Percentiles rank a stretch among this genome's conserved stretches.
These are phyloP conservation scores for Hygrophorus russula DNA, from an alignment of 768 basidiomycete genomes.

Conservation along the genomic window DNA sequence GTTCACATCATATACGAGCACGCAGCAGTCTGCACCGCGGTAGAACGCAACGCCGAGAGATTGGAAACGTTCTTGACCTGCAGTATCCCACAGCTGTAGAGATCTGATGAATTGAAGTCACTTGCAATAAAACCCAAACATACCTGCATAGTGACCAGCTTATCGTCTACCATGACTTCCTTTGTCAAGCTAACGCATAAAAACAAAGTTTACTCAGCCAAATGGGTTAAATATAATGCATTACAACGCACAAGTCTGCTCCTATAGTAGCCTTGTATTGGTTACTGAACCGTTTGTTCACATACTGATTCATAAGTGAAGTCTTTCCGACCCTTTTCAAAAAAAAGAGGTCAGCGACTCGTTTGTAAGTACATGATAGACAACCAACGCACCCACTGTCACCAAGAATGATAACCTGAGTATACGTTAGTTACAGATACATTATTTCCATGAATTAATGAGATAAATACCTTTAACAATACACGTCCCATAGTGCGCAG, in stretches of 20 bases:
- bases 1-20: constrained; percentile 98
- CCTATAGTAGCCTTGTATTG: constrained; percentile 99
- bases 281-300: constrained; percentile 98
- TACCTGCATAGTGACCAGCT: constrained; percentile 98
- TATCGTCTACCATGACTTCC: constrained; percentile 98
- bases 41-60: constrained; percentile 99
- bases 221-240: constrained; percentile 7
- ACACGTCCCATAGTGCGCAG: constrained; percentile 63
- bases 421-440: constrained; percentile 4
- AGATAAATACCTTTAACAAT: constrained; percentile 58
- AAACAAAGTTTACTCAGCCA: constrained; percentile 16
- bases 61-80: constrained; percentile 99
- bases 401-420: constrained; percentile 95
- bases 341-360: constrained; percentile 2
- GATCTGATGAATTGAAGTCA: constrained; percentile 4
- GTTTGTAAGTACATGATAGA: constrained; percentile 5
- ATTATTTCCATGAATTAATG: background rate
- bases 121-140: constrained; percentile 4
- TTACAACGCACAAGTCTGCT: constrained; percentile 75
- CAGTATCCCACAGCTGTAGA: constrained; percentile 92
- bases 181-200: constrained; percentile 69
- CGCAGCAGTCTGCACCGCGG: constrained; percentile 97
- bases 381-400: constrained; percentile 74
- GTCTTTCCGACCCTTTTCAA: constrained; percentile 92
- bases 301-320: constrained; percentile 99